These are phyloP conservation scores for Vanderwaltozyma verrucispora DNA, from an alignment of 805 yeast species.

Conservation along the genomic window DNA sequence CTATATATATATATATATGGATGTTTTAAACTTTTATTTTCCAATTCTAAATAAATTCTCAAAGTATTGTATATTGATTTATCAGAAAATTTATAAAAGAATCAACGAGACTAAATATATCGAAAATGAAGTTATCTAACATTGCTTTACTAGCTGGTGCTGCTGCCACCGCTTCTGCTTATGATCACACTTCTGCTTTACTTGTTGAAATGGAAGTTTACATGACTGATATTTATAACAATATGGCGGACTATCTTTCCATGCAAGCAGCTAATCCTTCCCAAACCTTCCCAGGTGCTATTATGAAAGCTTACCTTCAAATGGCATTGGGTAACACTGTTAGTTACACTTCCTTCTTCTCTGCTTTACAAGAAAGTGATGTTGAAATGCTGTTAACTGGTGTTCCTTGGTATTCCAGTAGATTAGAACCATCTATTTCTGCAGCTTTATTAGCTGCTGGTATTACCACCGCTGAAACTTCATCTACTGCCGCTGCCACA, in stretches of 20 bases:
- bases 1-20: too few species aligned
- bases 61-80: too few species aligned
- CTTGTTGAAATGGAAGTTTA: slow-evolving; percentile 5
- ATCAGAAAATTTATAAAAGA: too few species aligned
- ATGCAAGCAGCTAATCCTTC: slow-evolving; percentile 6
- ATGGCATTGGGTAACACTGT: slow-evolving; percentile 1
- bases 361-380: neutral
- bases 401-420: slow-evolving; percentile 27
- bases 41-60: too few species aligned
- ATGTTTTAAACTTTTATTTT: too few species aligned
- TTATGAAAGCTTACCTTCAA: slow-evolving; percentile 2
- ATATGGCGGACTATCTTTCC: slow-evolving; percentile 3
- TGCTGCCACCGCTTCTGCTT: slow-evolving; percentile 2
- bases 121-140: slow-evolving; percentile 2
- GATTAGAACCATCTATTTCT: slow-evolving; percentile 11
- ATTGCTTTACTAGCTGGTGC: slow-evolving; percentile 3
- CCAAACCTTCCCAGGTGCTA: slow-evolving; percentile 4
- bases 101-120: too few species aligned
- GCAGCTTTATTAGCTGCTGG: slow-evolving; percentile 2
- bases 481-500: slow-evolving; percentile 19
- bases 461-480: slow-evolving; percentile 16
- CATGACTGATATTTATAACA: slow-evolving; percentile 4
- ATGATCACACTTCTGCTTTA: slow-evolving; percentile 1
- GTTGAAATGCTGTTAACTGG: neutral
- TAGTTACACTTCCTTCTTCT: slow-evolving; percentile 2